Conservation (phyloP, 2,329 filamentous ascomycete genomes). For the Tolypocladium paradoxum region DNA sequence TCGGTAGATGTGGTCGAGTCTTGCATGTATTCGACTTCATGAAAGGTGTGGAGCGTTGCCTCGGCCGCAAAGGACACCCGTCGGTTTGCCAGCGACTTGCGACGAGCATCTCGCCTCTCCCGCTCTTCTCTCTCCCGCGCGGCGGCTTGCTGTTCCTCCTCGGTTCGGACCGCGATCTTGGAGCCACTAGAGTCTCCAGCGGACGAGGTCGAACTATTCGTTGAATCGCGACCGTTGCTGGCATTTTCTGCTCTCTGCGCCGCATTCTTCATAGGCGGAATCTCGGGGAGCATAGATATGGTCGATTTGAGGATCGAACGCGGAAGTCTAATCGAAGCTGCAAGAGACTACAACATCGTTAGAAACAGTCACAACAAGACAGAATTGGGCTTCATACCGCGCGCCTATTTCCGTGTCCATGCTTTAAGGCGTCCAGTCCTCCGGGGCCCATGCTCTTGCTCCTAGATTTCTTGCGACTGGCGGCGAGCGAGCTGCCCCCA, state of each 20-base stretch:
- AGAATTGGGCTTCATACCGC: conserved; percentile 45
- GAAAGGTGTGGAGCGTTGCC: conserved; percentile 93
- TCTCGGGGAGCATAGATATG: conserved; percentile 54
- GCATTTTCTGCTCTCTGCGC: neutral
- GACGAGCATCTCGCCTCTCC: conserved; percentile 73
- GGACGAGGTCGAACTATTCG: conserved; percentile 6
- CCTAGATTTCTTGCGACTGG: conserved; percentile 58
- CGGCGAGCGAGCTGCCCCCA: conserved; percentile 41
- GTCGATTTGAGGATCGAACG: conserved; percentile 75
- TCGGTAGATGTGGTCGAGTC: conserved; percentile 78
- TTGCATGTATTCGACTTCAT: conserved; percentile 80
- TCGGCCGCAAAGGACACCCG: conserved; percentile 96
- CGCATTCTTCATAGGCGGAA: conserved; percentile 49
- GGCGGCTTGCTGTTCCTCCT: conserved; percentile 61
- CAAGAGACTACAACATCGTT: conserved; percentile 37
- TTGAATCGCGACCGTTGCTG: conserved; percentile 2
- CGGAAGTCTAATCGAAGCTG: conserved; percentile 38
- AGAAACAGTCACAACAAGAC: conserved; percentile 4
- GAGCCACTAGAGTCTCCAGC: conserved; percentile 26
- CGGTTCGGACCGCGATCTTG: conserved; percentile 55
- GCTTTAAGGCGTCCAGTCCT: conserved; percentile 71
- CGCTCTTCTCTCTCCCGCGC: conserved; percentile 59
- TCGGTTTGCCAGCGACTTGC: conserved; percentile 86
- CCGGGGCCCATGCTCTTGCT: conserved; percentile 96
- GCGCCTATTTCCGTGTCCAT: conserved; percentile 64